These are phyloP conservation scores for Globisporangium barbulae DNA, from an alignment of 352 stramenopile genomes.

Conservation along the genomic window DNA sequence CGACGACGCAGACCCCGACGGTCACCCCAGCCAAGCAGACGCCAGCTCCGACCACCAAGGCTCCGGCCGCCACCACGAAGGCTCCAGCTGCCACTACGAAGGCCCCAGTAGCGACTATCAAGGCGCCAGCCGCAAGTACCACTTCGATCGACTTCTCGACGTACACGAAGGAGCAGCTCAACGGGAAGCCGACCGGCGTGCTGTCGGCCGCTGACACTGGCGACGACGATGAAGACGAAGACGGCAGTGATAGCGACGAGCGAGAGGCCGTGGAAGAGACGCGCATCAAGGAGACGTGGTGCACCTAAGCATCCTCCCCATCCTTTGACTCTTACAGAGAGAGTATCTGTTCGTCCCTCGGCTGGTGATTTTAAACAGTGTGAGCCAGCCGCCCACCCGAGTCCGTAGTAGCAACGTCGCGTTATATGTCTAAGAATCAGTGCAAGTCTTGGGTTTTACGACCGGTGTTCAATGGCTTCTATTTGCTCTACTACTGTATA, in stretches of 20 bases:
- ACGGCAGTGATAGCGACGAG: neutral
- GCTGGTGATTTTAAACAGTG: neutral
- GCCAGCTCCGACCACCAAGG: constrained; percentile 8
- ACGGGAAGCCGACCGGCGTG: neutral
- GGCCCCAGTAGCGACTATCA: neutral
- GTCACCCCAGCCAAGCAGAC: constrained; percentile 9
- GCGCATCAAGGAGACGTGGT: constrained; percentile 4
- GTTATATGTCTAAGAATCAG: constrained; percentile 6
- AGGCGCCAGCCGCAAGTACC: neutral
- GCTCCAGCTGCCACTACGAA: constrained; percentile 3
- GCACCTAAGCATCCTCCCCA: neutral
- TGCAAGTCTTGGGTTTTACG: constrained; percentile 7
- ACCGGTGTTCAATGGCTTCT: neutral
- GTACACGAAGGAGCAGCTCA: constrained; percentile 15
- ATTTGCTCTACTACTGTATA: neutral
- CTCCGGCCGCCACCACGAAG: neutral
- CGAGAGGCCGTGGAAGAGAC: neutral
- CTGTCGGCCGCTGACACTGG: neutral
- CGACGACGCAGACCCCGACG: constrained; percentile 10
- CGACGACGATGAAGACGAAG: neutral
- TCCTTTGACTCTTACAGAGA: constrained; percentile 2
- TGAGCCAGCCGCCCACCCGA: neutral
- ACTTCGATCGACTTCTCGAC: constrained; percentile 9
- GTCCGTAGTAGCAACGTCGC: neutral
- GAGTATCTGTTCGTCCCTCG: neutral